Base-by-base conservation (phyloP, 2,329 filamentous ascomycete species). In the Davidsoniella neocaledoniae region DNA sequence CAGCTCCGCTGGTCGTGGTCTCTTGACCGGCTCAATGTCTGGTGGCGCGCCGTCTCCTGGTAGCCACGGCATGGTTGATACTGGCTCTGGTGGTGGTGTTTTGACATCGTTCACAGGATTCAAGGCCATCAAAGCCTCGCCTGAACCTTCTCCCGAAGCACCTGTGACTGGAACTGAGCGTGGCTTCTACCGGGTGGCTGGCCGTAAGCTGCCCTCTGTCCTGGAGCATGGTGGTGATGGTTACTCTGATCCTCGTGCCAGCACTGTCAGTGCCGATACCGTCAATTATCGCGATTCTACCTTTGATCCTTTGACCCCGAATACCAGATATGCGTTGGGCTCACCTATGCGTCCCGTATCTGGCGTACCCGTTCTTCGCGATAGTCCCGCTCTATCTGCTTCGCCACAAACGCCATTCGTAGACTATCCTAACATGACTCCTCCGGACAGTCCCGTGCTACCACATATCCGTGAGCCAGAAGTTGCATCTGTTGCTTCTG, bases 131-230 rank as follows among this genome's bases (percentile, higher is more conserved):
- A 49, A 49, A 21, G 21, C 12, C 14, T 14, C 48, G n/a, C 46
- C 50, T n/a, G 46, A 40, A 16, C 37, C 55, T 53, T 48, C 55
- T 57, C 29, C 50, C 7, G 46, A 46, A 5, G 57, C 60, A 55
- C 45, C 58, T 58, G 14, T 59, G 60, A 46, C 23, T 5, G 48
- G 40, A 65, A 66, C 66, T 25, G 76, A 81, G 58, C 66, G 68
- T 53, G 74, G 77, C 0, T 83, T 83, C 59, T 74, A 79, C 54
- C 73, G 77, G 26, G 72, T 83, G 2, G 79, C 78, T 5, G 79
- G 79, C 54, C 71, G 72, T 57, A 82, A 81, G 57, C 60, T 83
- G 51, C 73, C 75, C 3, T 77, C 79, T 2, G 77, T 81, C 8
- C 62, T 82, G 37, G 68, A 76, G 52, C 68, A 67, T 43, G 77